Base-by-base conservation (phyloP, 2,329 filamentous ascomycete genomes). In the Pseudogymnoascus sp. region DNA sequence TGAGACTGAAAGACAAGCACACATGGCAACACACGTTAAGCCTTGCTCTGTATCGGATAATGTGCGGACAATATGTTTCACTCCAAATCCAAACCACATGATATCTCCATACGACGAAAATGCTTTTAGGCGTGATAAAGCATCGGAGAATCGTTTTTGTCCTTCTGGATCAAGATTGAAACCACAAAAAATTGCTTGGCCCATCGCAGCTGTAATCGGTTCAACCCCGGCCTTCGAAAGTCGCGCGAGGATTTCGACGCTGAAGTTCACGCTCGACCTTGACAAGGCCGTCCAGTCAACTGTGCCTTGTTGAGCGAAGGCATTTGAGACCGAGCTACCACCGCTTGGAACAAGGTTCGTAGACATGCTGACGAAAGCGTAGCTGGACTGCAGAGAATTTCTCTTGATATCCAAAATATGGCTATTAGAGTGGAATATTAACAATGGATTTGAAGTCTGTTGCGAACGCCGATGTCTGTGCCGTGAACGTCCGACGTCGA, bases 81-180 rank as follows among this genome's bases (percentile, higher is more conserved):
- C 42, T 15, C 67, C 67, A 62, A 69, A 67, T 5, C 67, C 67
- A 55, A 68, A 66, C 66, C 66, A 68, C 10, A 69, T 25, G 12
- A 64, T 9, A 4, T 67, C 42, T n/a, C 64, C 64, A 31, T 62
- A 63, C 1, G 61, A 63, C 2, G 62, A 60, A 31, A 66, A 65
- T 5, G 62, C 60, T 60, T 65, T 65, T 3, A 68, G 60, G 12
- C 60, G 60, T 21, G 27, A 13, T 18, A 66, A 10, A 10, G 62
- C 35, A 13, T 63, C 59, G 3, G 35, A 35, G 27, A 65, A 37
- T 1, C 60, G 36, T 18, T 60, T 61, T 59, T 63, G 60, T 5
- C 61, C 66, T 1, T 60, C 37, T 13, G 48, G 35, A 9, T 40
- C 27, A 8, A 68, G 39, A 9, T 59, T 42, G n/a, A 67, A 66